Conservation (phyloP, 2,329 filamentous ascomycete species). For the Arthrobotrys conoides region DNA sequence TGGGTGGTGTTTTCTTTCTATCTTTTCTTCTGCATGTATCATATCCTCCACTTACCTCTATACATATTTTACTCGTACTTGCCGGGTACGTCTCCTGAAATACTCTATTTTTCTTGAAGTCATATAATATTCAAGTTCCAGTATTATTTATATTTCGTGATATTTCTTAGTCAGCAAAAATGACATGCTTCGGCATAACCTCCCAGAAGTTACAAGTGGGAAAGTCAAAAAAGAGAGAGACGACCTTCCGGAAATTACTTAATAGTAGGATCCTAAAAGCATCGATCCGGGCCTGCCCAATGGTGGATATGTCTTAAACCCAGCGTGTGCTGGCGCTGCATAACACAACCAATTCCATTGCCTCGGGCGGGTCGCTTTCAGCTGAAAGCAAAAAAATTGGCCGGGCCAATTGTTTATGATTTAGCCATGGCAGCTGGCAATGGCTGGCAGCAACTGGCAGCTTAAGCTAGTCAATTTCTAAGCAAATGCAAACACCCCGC, state of each 20-base stretch:
- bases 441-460: slow-evolving; percentile 26
- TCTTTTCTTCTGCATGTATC: not conserved
- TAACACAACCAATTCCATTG: slow-evolving; percentile 30
- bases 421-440: slow-evolving; percentile 40
- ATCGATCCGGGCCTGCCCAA: slow-evolving; percentile 40
- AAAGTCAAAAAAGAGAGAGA: not conserved
- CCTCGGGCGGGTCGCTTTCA: slow-evolving; percentile 38
- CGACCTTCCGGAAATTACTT: slow-evolving; percentile 24
- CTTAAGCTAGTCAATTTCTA: slow-evolving; percentile 17
- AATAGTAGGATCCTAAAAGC: slow-evolving; percentile 28
- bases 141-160: not conserved
- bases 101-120: not conserved
- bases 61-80: not conserved
- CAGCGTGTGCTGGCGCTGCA: slow-evolving; percentile 53
- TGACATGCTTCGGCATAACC: not conserved
- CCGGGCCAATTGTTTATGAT: slow-evolving; percentile 34
- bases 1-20: slow-evolving; percentile 27
- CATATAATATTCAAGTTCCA: not conserved
- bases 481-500: slow-evolving; percentile 20
- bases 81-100: not conserved
- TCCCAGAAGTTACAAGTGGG: not conserved
- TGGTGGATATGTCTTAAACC: slow-evolving; percentile 22
- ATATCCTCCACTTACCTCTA: not conserved
- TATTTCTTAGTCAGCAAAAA: not conserved
- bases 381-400: slow-evolving; percentile 27